phyloP scores from a whole-genome alignment of 2,329 filamentous ascomycete genomes.

The Fusarium sp. region DNA sequence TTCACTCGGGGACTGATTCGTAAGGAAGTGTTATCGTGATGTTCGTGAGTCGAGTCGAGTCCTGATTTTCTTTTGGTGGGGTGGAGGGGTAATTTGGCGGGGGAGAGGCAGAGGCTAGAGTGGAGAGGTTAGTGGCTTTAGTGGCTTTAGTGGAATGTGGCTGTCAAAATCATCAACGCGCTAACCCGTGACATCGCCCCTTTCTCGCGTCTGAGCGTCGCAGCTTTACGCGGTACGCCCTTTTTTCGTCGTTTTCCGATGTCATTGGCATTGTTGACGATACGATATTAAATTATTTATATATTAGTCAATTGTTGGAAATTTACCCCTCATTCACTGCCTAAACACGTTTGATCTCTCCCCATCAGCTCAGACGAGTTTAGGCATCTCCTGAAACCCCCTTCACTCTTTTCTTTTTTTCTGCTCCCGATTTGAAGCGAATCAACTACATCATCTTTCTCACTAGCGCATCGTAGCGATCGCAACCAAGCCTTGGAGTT shows the following conservation, averaged over 20 bases:
- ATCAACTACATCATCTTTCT: constrained; percentile 47
- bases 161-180: constrained; percentile 29
- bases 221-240: constrained; percentile 40
- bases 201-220: constrained; percentile 53
- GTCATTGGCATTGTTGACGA: constrained; percentile 19
- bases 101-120: neutral
- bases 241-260: constrained; percentile 7
- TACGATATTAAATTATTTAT: constrained; percentile 8
- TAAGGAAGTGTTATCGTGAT: constrained; percentile 5
- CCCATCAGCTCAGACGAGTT: neutral
- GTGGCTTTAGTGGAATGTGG: constrained; percentile 13
- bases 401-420: constrained; percentile 26
- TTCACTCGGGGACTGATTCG: constrained; percentile 37
- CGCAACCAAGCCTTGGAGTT: constrained; percentile 19
- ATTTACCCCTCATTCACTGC: neutral
- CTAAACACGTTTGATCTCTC: neutral
- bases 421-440: constrained; percentile 19
- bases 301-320: neutral
- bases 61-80: constrained; percentile 45
- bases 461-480: constrained; percentile 26
- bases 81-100: constrained; percentile 43
- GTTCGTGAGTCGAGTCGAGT: constrained; percentile 23
- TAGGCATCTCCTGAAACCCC: neutral
- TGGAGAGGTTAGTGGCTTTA: neutral
- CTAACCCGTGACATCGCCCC: constrained; percentile 53